phyloP scores from a whole-genome alignment of 345 rosid genomes.

The Populus alba region DNA sequence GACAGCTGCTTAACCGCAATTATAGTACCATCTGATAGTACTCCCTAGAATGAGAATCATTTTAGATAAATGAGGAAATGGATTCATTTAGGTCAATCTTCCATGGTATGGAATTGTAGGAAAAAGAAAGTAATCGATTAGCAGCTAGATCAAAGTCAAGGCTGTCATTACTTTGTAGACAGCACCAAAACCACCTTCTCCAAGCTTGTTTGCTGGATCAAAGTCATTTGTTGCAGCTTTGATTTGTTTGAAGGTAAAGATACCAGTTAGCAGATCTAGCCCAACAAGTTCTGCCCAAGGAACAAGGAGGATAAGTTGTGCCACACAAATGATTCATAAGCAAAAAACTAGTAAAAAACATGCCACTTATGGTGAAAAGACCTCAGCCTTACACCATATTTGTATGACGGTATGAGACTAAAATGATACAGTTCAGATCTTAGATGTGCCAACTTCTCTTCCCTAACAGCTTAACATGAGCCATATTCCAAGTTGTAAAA shows the following conservation, averaged over 20 bases:
- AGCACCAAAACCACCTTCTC: constrained; percentile 73
- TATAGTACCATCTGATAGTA: too few relatives aligned
- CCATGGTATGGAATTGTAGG: not conserved
- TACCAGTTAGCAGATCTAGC: constrained; percentile 38
- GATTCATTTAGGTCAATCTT: too few relatives aligned
- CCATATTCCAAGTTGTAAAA: not conserved
- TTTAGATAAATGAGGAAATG: too few relatives aligned
- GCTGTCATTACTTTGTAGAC: constrained; percentile 46
- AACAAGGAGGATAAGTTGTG: not conserved
- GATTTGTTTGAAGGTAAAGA: constrained; percentile 49
- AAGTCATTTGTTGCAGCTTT: constrained; percentile 52
- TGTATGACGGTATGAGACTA: too few relatives aligned
- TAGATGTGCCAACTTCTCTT: too few relatives aligned
- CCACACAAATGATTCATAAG: not conserved
- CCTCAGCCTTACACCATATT: too few relatives aligned
- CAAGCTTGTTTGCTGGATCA: constrained; percentile 47
- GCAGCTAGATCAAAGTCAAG: not conserved
- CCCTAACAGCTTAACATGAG: not conserved
- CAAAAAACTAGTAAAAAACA: not conserved
- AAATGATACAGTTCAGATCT: too few relatives aligned
- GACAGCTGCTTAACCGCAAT: too few relatives aligned
- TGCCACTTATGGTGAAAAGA: too few relatives aligned
- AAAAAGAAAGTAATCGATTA: not conserved
- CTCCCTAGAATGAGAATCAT: too few relatives aligned
- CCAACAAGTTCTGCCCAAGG: constrained; percentile 37